Evolutionary conservation across 2,329 filamentous ascomycete species (phyloP).

Genomic region (Venturia effusa): DNA sequence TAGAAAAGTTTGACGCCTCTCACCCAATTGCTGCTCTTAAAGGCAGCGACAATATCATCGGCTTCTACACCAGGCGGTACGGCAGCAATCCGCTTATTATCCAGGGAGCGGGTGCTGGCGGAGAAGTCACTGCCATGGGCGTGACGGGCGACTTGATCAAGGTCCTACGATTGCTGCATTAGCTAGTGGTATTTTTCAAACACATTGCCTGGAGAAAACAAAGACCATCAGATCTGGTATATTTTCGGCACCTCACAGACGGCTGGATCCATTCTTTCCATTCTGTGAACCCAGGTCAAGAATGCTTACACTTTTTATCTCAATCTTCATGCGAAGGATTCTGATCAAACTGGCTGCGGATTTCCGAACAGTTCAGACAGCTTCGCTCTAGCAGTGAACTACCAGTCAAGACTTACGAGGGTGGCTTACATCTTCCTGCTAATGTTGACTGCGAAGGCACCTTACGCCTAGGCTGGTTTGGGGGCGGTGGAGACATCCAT

Average conservation of each 20-base stretch:
- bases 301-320: too few relatives aligned
- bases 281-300: too few relatives aligned
- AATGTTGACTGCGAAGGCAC: not conserved
- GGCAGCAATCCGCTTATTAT: slow-evolving; percentile 84
- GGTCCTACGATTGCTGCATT: slow-evolving; percentile 59
- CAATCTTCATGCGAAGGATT: too few relatives aligned
- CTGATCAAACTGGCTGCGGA: too few relatives aligned
- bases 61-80: slow-evolving; percentile 95
- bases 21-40: slow-evolving; percentile 90
- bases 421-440: not conserved
- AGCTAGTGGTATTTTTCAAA: not conserved
- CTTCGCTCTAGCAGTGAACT: too few relatives aligned
- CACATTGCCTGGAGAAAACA: too few relatives aligned
- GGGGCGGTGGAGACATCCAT: slow-evolving; percentile 30
- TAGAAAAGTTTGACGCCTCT: slow-evolving; percentile 72
- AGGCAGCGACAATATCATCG: slow-evolving; percentile 98
- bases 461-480: slow-evolving; percentile 27
- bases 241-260: too few relatives aligned
- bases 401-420: too few relatives aligned
- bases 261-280: too few relatives aligned
- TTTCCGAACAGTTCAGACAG: too few relatives aligned
- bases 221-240: too few relatives aligned
- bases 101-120: slow-evolving; percentile 84
- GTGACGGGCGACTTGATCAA: slow-evolving; percentile 91
- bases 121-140: slow-evolving; percentile 95